Evolutionary conservation across 768 basidiomycete genomes (phyloP).

Genomic region (Amanita thiersii): DNA sequence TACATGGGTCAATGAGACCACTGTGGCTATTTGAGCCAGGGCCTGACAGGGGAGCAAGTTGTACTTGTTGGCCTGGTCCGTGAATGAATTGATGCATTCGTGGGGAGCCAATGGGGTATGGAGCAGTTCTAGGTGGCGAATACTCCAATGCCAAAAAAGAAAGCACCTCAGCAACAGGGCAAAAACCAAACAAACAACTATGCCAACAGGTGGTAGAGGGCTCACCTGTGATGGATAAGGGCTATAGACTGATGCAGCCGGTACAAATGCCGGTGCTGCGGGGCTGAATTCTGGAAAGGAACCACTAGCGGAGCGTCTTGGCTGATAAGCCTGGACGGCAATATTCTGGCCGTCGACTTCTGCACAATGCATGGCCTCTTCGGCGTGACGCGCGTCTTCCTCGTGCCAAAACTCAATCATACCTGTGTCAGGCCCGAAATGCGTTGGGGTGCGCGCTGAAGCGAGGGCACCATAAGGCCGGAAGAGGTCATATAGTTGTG

Average conservation of each 20-base stretch:
- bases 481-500: slow-evolving; percentile 78
- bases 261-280: slow-evolving; percentile 70
- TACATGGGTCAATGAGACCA: slow-evolving; percentile 86
- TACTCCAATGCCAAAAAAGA: slow-evolving; percentile 47
- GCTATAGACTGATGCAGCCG: slow-evolving; percentile 52
- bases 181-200: background rate
- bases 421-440: slow-evolving; percentile 70
- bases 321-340: slow-evolving; percentile 72
- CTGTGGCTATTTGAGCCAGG: slow-evolving; percentile 81
- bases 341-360: slow-evolving; percentile 83
- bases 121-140: slow-evolving; percentile 57
- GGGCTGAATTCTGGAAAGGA: slow-evolving; percentile 59
- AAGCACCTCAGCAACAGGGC: slow-evolving; percentile 5
- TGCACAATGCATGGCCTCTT: slow-evolving; percentile 76
- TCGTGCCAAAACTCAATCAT: slow-evolving; percentile 85
- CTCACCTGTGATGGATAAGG: slow-evolving; percentile 55
- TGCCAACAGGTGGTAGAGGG: slow-evolving; percentile 1
- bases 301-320: slow-evolving; percentile 44
- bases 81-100: slow-evolving; percentile 57
- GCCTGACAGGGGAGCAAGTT: slow-evolving; percentile 64
- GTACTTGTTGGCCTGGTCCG: slow-evolving; percentile 87
- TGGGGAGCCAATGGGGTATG: slow-evolving; percentile 36
- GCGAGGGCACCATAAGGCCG: slow-evolving; percentile 79
- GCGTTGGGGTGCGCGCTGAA: slow-evolving; percentile 64
- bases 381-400: slow-evolving; percentile 71